Evolutionary conservation across 768 basidiomycete species (phyloP).

Genomic region (Nevesoporus exiguus): DNA sequence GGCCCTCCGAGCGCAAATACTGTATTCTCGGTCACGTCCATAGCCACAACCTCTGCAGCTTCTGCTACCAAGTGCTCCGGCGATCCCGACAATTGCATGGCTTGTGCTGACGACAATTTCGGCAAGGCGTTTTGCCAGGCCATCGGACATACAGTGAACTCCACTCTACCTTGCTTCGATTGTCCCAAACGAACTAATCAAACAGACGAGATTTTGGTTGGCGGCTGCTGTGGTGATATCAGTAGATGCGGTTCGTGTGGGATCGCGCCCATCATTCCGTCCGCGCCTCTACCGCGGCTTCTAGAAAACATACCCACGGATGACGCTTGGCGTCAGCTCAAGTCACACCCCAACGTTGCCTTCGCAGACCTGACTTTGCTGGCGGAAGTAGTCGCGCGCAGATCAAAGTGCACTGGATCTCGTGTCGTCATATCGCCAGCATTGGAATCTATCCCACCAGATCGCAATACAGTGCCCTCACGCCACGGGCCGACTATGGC

Average conservation of each 20-base stretch:
- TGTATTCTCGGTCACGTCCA: constrained; percentile 51
- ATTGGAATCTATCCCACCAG: constrained; percentile 46
- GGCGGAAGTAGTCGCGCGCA: constrained; percentile 85
- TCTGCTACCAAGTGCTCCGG: constrained; percentile 62
- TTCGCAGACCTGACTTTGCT: constrained; percentile 81
- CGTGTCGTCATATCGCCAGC: constrained; percentile 57
- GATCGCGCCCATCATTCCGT: constrained; percentile 29
- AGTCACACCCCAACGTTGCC: constrained; percentile 83
- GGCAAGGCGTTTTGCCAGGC: constrained; percentile 86
- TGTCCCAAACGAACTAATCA: constrained; percentile 45
- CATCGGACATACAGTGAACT: constrained; percentile 58
- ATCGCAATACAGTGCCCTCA: constrained; percentile 29
- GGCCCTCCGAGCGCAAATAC: constrained; percentile 39
- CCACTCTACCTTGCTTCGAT: constrained; percentile 48
- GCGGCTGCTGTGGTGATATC: constrained; percentile 39
- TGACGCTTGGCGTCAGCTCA: constrained; percentile 80
- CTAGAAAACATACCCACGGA: constrained; percentile 70
- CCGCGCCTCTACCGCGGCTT: constrained; percentile 18
- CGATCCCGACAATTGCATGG: constrained; percentile 81
- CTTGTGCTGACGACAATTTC: constrained; percentile 82
- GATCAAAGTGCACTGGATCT: constrained; percentile 74
- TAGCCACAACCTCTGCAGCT: constrained; percentile 29
- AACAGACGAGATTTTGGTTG: constrained; percentile 25
- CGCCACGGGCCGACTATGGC: constrained; percentile 8
- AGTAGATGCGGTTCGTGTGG: constrained; percentile 30